A percentile compares a stretch with the other conserved stretches of the same genome.
Evolutionary conservation across 805 yeast genomes (phyloP).

Genomic region (Saturnispora quitensis): DNA sequence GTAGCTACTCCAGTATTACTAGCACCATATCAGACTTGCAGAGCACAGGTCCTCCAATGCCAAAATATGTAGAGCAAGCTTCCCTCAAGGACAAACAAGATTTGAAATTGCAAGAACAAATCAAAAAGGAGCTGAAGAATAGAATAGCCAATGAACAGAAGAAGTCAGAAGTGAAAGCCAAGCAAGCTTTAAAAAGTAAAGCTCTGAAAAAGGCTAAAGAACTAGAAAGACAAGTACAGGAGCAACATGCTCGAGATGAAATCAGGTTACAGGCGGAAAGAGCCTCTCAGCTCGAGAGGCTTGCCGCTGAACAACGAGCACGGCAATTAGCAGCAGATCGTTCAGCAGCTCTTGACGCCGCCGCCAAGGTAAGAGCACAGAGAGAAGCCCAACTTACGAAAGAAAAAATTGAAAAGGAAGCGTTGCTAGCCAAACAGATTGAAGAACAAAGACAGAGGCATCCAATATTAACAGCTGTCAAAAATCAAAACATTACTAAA

Average conservation of each 20-base stretch:
- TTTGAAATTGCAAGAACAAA: not conserved
- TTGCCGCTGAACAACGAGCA: not conserved
- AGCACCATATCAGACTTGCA: not conserved
- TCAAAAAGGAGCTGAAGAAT: constrained; percentile 1
- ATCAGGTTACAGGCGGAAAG: constrained; percentile 4
- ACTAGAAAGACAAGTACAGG: constrained; percentile 1
- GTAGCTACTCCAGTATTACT: not conserved
- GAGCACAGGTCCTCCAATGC: not conserved
- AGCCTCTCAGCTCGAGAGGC: not conserved
- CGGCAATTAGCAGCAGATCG: not conserved
- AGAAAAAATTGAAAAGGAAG: not conserved
- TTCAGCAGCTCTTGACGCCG: not conserved
- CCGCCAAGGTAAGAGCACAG: not conserved
- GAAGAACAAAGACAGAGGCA: not conserved
- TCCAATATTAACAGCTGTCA: not conserved
- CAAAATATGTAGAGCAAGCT: not conserved
- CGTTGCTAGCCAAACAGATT: not conserved
- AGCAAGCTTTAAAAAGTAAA: not conserved
- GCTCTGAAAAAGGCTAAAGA: constrained; percentile 3
- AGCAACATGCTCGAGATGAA: constrained; percentile 5
- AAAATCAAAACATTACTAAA: not conserved
- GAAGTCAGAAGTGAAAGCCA: not conserved
- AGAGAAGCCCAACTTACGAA: not conserved
- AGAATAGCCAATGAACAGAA: constrained; percentile 4
- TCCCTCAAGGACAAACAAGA: constrained; percentile 3